These are phyloP conservation scores for Vicia faba DNA, from an alignment of 306 rosid genomes.

Conservation along the genomic window DNA sequence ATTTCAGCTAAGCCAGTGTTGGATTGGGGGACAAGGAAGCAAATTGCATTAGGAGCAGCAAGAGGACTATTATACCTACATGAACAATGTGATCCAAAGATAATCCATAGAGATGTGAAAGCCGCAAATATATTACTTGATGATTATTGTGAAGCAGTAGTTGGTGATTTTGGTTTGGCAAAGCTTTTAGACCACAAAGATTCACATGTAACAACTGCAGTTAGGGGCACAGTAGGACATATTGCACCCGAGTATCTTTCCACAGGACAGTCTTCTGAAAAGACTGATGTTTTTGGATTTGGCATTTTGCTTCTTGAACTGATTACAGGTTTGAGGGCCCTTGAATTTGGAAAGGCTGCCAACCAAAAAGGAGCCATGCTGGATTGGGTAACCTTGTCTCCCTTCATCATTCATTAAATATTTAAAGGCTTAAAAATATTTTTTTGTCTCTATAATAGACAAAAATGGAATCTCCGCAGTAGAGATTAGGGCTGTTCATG, in stretches of 20 bases:
- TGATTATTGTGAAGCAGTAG: constrained; percentile 92
- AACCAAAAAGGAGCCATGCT: constrained; percentile 95
- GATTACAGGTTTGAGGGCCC: constrained; percentile 84
- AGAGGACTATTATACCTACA: constrained; percentile 90
- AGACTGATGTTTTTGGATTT: constrained; percentile 93
- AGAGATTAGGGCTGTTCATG: no score
- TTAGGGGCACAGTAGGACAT: constrained; percentile 93
- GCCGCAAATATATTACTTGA: constrained; percentile 95
- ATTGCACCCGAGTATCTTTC: constrained; percentile 96
- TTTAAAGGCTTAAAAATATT: neutral
- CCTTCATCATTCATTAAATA: neutral
- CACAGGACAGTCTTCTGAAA: constrained; percentile 95
- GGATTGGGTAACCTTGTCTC: constrained; percentile 69
- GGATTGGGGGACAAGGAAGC: constrained; percentile 91
- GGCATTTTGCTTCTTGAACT: constrained; percentile 91
- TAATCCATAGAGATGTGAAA: constrained; percentile 92
- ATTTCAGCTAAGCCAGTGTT: constrained; percentile 71
- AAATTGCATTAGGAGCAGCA: constrained; percentile 84
- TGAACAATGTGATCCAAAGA: constrained; percentile 96
- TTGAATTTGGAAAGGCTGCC: constrained; percentile 83
- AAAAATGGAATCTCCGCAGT: neutral
- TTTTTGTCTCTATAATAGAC: neutral
- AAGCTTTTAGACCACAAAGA: constrained; percentile 95
- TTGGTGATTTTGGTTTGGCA: constrained; percentile 96
- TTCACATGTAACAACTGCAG: constrained; percentile 95